Percentiles rank a stretch among this genome's conserved stretches.
These are phyloP conservation scores for Ziziphus jujuba DNA, from an alignment of 306 rosid genomes.

Conservation along the genomic window DNA sequence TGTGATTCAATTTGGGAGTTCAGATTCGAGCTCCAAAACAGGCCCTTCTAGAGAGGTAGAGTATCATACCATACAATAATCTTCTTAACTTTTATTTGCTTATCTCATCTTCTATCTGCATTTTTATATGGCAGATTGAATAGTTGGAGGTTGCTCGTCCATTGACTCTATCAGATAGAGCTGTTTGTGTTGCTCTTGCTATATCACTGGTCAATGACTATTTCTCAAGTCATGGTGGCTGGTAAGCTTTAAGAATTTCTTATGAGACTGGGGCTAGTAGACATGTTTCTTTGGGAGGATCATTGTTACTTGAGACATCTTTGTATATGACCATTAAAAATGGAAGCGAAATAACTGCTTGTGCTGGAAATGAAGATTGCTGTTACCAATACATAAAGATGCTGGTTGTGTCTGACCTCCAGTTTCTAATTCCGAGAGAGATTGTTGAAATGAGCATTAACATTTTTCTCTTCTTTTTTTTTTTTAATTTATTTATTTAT, in stretches of 20 bases:
- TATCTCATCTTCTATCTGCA: not conserved
- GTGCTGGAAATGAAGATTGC: not conserved
- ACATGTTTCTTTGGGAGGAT: not conserved
- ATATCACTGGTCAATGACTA: slow-evolving; percentile 96
- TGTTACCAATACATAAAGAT: not conserved
- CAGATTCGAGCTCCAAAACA: slow-evolving; percentile 60
- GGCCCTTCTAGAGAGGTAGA: slow-evolving; percentile 68
- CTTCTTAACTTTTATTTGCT: not conserved
- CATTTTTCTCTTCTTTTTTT: not conserved
- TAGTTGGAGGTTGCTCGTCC: slow-evolving; percentile 77
- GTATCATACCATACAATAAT: slow-evolving; percentile 3
- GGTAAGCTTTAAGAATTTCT: slow-evolving; percentile 47
- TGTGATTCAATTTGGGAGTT: slow-evolving; percentile 87
- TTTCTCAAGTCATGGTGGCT: slow-evolving; percentile 93
- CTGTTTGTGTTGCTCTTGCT: slow-evolving; percentile 94
- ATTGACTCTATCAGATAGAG: slow-evolving; percentile 77
- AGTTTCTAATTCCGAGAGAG: not conserved
- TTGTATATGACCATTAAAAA: too few species aligned
- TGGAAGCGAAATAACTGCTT: not conserved
- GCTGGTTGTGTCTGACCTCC: not conserved
- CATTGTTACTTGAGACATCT: too few species aligned
- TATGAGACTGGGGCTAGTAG: not conserved
- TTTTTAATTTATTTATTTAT: too few species aligned
- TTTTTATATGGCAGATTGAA: slow-evolving; percentile 49
- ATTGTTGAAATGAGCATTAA: not conserved